phyloP scores from a whole-genome alignment of 148 eudicot species.

The Silene uniflora region DNA sequence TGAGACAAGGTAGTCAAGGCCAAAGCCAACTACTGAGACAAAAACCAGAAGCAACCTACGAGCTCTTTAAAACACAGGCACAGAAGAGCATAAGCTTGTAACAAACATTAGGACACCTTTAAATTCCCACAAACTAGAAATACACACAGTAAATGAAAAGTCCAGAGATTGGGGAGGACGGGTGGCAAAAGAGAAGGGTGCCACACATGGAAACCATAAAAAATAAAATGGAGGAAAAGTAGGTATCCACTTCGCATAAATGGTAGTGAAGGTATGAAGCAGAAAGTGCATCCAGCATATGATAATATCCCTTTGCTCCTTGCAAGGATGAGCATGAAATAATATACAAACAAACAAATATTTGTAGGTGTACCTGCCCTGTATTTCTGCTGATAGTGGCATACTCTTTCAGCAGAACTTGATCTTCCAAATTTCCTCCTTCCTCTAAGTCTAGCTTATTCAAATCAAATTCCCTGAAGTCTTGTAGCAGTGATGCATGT shows the following conservation, averaged over 20 bases:
- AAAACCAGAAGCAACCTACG: background rate
- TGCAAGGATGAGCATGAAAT: background rate
- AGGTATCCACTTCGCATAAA: background rate
- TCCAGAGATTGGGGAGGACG: no score
- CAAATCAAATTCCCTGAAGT: constrained; percentile 87
- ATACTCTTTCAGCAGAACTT: constrained; percentile 71
- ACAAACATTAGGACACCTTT: no score
- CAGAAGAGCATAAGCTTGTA: no score
- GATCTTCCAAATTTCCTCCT: constrained; percentile 64
- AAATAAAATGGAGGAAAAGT: background rate
- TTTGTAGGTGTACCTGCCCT: constrained; percentile 57
- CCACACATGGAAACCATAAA: background rate
- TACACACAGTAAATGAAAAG: no score
- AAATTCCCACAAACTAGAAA: no score
- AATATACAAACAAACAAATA: no score
- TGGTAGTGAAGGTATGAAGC: background rate
- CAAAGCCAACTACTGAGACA: background rate
- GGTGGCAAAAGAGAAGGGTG: no score
- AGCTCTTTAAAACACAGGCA: background rate
- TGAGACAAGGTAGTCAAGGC: no score
- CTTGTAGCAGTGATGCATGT: constrained; percentile 88
- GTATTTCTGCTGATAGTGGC: constrained; percentile 72
- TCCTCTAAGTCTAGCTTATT: constrained; percentile 73
- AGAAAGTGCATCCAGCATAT: background rate
- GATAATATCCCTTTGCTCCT: background rate